Evolutionary conservation across 2,329 filamentous ascomycete genomes (phyloP).

Genomic region (Penicillium sp.): DNA sequence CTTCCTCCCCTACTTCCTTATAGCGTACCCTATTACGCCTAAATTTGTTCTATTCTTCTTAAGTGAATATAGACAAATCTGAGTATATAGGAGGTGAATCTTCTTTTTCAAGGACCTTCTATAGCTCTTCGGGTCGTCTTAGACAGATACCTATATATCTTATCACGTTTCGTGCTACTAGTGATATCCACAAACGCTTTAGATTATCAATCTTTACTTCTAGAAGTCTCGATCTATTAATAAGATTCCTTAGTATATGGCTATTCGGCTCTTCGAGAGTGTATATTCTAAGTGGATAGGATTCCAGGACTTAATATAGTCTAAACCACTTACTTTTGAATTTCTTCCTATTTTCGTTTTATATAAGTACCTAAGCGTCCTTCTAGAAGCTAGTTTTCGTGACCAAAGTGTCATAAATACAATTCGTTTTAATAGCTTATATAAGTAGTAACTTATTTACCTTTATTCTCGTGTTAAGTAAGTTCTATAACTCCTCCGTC

Average conservation of each 20-base stretch:
- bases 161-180: too few species aligned
- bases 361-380: conserved; percentile 4
- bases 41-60: conserved; percentile 2
- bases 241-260: conserved; percentile 1
- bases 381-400: conserved; percentile 8
- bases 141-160: too few species aligned
- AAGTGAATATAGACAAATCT: conserved; percentile 6
- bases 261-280: neutral
- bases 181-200: neutral
- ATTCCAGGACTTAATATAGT: conserved; percentile 6
- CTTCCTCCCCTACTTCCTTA: neutral
- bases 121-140: neutral
- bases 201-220: neutral
- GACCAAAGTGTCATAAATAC: neutral
- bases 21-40: neutral
- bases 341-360: conserved; percentile 11
- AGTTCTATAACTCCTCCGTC: neutral
- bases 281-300: conserved; percentile 8
- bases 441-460: neutral
- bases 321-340: conserved; percentile 17
- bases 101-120: neutral
- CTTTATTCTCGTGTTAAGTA: neutral
- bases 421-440: neutral
- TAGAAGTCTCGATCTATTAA: neutral
- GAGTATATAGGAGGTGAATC: neutral